Evolutionary conservation across 495 filamentous ascomycete genomes (phyloP).

Genomic region (Hypoxylon crocopeplum): DNA sequence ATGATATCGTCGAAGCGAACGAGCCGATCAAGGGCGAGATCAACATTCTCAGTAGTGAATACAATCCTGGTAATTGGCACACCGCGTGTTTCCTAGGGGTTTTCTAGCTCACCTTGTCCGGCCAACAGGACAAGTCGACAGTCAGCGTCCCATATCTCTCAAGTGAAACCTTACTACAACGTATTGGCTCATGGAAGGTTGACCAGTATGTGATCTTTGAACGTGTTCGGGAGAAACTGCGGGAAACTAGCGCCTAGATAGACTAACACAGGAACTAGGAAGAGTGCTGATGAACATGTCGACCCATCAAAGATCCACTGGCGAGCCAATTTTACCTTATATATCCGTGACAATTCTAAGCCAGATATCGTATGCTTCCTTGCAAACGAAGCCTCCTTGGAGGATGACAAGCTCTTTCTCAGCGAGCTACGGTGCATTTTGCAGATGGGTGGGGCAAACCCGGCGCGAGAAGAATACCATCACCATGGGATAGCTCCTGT

Average conservation of each 20-base stretch:
- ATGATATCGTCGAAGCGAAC: neutral
- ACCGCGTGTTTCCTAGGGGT: neutral
- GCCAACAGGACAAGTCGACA: conserved; percentile 3
- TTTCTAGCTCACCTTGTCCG: neutral
- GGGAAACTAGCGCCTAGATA: neutral
- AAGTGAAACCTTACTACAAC: neutral
- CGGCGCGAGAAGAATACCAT: neutral
- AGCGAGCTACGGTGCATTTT: conserved; percentile 4
- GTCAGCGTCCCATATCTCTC: neutral
- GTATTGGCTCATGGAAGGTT: conserved; percentile 2
- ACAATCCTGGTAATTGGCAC: conserved; percentile 1
- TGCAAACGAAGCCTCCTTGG: neutral
- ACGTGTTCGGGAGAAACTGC: neutral
- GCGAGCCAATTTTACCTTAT: neutral
- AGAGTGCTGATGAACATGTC: neutral
- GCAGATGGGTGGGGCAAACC: neutral
- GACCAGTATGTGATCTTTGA: conserved; percentile 1
- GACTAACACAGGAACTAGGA: neutral
- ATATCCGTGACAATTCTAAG: conserved; percentile 1
- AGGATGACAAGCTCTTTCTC: conserved; percentile 1
- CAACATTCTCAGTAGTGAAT: neutral
- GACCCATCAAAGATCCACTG: neutral
- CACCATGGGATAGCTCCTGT: neutral
- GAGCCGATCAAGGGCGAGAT: neutral
- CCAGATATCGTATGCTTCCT: conserved; percentile 7